Base-by-base conservation (phyloP, 192 early-diverging fungal genomes). In the Coemansia erecta region DNA sequence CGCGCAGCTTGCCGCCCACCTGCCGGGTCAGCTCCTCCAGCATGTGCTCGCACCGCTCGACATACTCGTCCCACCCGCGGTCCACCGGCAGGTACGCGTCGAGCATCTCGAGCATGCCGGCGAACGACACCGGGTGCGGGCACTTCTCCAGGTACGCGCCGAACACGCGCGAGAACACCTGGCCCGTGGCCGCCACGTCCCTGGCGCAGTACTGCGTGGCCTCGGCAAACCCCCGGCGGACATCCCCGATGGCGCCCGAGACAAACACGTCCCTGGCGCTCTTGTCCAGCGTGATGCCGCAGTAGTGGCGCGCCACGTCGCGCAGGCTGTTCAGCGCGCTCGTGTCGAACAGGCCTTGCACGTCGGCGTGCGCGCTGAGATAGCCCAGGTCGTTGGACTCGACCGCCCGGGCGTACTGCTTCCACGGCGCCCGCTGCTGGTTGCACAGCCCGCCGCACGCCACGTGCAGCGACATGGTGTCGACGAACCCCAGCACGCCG, bases 391-490 rank as follows among this genome's bases (percentile, higher is more conserved):
- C 79, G 28, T 75, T 63, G 22, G 76, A 65, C 41, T 77, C 63
- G 10, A 73, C 56, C 22, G 81, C 82, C 51, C 89, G 90, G 40
- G 83, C 53, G 63, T 90, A 85, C 44, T 79, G 82, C 57, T 85
- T 78, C 93, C 94, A 98, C 18, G 77, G 63, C 10, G 84, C 80
- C 21, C 94, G 82, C 71, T 98, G 97, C 68, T 93, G 94, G 17
- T 85, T 86, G 40, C 92, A 96, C 12, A 98, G 76, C 4, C 97
- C 97, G 39, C 90, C 87, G 8, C 88, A 85, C 7, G 94, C 88
- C 24, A 88, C 89, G 57, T 98, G 97, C 46, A 98, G 77, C 61
- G 88, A 90, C 88, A 98, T 89, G 2, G 97, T 98, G 68, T 98
- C 97, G 9, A 98, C 44, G 67, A 86, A 97, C 17, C 76, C 79